Conservation (phyloP, 2,329 filamentous ascomycete species). For the Microascus cirrosus region DNA sequence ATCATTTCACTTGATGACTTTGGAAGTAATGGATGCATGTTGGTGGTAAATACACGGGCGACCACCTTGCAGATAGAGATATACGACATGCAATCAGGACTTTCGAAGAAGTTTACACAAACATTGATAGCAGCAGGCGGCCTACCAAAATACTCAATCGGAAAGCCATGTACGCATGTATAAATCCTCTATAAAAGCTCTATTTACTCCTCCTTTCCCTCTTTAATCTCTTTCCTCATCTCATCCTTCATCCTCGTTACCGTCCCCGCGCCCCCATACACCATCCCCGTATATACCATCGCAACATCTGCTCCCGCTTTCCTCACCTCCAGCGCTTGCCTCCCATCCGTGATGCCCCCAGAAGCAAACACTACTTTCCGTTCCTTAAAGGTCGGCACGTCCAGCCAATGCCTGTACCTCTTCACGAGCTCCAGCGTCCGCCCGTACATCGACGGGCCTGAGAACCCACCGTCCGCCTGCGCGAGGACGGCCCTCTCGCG, state of each 20-base stretch:
- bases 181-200: background rate
- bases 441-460: constrained; percentile 79
- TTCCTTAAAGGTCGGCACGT: constrained; percentile 31
- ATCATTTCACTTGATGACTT: constrained; percentile 45
- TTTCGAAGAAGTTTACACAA: background rate
- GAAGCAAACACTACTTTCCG: constrained; percentile 86
- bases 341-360: constrained; percentile 81
- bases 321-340: constrained; percentile 70
- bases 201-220: background rate
- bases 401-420: constrained; percentile 63
- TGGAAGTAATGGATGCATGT: background rate
- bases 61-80: too few species aligned
- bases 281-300: constrained; percentile 76
- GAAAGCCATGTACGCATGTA: background rate
- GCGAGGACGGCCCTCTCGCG: constrained; percentile 57
- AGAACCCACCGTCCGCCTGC: constrained; percentile 73
- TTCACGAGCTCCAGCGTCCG: constrained; percentile 68
- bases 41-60: background rate
- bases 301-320: constrained; percentile 84
- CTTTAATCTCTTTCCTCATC: constrained; percentile 34
- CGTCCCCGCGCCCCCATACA: constrained; percentile 54
- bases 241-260: constrained; percentile 54
- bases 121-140: too few species aligned
- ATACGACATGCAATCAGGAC: background rate
- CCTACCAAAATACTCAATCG: background rate